These are phyloP conservation scores for Agastache rugosa DNA, from an alignment of 257 asterid genomes.

Conservation along the genomic window DNA sequence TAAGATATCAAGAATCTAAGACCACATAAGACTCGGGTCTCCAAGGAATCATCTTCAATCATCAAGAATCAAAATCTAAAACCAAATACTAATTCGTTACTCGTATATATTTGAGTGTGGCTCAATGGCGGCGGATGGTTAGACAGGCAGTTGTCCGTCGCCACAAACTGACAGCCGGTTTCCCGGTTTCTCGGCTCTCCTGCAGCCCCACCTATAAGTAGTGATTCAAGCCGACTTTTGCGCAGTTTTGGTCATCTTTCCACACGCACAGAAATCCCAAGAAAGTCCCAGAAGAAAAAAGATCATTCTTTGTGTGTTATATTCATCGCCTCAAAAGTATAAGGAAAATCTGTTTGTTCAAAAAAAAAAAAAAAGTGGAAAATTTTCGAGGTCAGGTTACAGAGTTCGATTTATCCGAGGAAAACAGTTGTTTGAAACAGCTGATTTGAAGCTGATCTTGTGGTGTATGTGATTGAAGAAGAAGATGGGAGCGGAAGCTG, in stretches of 20 bases:
- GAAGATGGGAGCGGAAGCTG: slow-evolving; percentile 73
- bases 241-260: slow-evolving; percentile 37
- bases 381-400: not conserved
- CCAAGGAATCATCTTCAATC: not conserved
- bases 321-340: not conserved
- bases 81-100: too few species aligned
- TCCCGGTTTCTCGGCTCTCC: not conserved
- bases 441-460: not conserved
- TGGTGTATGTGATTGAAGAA: slow-evolving; percentile 33
- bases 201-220: slow-evolving; percentile 21
- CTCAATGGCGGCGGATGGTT: not conserved
- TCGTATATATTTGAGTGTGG: too few species aligned
- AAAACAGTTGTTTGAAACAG: not conserved
- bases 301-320: not conserved
- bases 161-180: slow-evolving; percentile 39
- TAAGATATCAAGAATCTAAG: not conserved
- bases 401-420: slow-evolving; percentile 4
- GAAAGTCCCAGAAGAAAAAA: slow-evolving; percentile 39
- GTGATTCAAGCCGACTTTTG: slow-evolving; percentile 29
- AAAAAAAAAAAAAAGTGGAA: too few species aligned
- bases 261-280: slow-evolving; percentile 35
- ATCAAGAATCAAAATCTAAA: not conserved
- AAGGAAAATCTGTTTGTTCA: too few species aligned
- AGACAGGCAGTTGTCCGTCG: slow-evolving; percentile 38
- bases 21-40: not conserved